Conservation (phyloP, 345 rosid species). For the Brassica incana region DNA sequence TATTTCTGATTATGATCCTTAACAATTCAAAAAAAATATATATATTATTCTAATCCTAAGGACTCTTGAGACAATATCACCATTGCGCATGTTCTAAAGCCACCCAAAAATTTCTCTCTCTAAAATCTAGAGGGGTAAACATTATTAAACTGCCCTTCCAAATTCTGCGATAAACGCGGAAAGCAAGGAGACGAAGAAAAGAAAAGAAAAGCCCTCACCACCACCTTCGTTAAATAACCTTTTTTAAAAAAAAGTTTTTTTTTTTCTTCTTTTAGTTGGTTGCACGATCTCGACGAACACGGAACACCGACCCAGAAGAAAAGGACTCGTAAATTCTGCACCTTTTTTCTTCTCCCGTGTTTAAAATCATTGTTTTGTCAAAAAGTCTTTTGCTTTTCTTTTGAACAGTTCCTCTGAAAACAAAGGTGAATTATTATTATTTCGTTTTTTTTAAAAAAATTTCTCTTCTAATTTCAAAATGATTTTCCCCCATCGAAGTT, state of each 20-base stretch:
- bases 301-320: slow-evolving; percentile 29
- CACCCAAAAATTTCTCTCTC: background rate
- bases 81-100: too few relatives aligned
- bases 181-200: slow-evolving; percentile 31
- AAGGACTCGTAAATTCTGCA: slow-evolving; percentile 26
- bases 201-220: slow-evolving; percentile 3
- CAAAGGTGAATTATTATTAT: background rate
- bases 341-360: slow-evolving; percentile 5
- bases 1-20: too few relatives aligned
- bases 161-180: slow-evolving; percentile 35
- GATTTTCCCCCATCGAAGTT: background rate
- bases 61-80: too few relatives aligned
- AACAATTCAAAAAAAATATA: too few relatives aligned
- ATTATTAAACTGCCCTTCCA: slow-evolving; percentile 21
- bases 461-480: background rate
- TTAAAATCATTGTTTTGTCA: background rate
- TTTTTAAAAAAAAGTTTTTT: too few relatives aligned
- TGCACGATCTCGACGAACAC: slow-evolving; percentile 35
- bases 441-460: too few relatives aligned
- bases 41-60: too few relatives aligned
- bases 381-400: slow-evolving; percentile 7
- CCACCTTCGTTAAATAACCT: slow-evolving; percentile 24
- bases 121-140: slow-evolving; percentile 18
- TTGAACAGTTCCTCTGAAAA: slow-evolving; percentile 11
- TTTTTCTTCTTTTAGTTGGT: slow-evolving; percentile 9